Conservation (phyloP, 352 stramenopile genomes). For the Phytophthora aleatoria region DNA sequence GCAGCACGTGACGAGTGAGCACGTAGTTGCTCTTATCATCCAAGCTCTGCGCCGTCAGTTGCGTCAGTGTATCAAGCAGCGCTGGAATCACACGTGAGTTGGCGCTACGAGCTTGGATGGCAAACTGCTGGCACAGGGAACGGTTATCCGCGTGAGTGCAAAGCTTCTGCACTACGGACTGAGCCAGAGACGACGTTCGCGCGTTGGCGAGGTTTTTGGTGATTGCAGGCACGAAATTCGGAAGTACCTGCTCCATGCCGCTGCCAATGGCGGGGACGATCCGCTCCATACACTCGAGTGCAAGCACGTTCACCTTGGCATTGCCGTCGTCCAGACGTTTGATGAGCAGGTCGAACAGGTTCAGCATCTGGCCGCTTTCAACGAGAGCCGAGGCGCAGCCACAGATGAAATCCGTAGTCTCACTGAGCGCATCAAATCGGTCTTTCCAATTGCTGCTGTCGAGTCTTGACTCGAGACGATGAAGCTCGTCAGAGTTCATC, state of each 20-base stretch:
- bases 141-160: slow-evolving; percentile 52
- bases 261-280: slow-evolving; percentile 57
- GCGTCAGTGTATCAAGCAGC: slow-evolving; percentile 56
- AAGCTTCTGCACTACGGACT: slow-evolving; percentile 49
- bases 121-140: slow-evolving; percentile 63
- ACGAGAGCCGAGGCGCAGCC: slow-evolving; percentile 18
- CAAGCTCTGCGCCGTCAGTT: slow-evolving; percentile 30
- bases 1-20: slow-evolving; percentile 67
- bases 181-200: slow-evolving; percentile 50
- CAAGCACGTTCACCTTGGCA: slow-evolving; percentile 66
- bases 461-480: slow-evolving; percentile 50
- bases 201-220: slow-evolving; percentile 63
- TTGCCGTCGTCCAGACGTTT: slow-evolving; percentile 83
- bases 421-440: slow-evolving; percentile 63
- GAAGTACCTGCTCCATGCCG: slow-evolving; percentile 64
- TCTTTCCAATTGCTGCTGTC: slow-evolving; percentile 85
- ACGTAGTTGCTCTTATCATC: slow-evolving; percentile 67
- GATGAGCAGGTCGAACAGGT: slow-evolving; percentile 70
- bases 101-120: slow-evolving; percentile 44
- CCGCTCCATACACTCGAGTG: slow-evolving; percentile 58
- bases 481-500: slow-evolving; percentile 48
- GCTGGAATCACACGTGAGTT: slow-evolving; percentile 67
- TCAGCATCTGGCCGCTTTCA: slow-evolving; percentile 50
- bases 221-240: slow-evolving; percentile 56
- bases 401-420: slow-evolving; percentile 44